Evolutionary conservation across 2,329 filamentous ascomycete genomes (phyloP), one percentile per base, ranked within the genome.

Genomic region (Microsporum audouinii): DNA sequence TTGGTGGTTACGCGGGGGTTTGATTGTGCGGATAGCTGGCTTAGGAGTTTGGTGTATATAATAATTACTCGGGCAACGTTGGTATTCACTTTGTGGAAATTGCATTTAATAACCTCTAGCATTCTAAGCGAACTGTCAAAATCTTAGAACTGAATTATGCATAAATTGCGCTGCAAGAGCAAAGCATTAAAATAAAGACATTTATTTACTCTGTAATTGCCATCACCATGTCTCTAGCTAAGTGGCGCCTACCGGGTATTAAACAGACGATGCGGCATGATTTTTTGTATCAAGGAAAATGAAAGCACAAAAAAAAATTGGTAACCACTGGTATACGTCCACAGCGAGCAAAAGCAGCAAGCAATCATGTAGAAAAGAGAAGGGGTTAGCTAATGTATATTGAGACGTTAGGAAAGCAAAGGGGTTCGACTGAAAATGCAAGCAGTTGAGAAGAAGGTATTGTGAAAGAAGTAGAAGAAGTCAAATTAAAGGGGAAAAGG

Each of bases 401-500:
- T 34, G 49, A 17, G n/a, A 55, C 31, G 33, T 36, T 14, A 34
- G 49, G 49, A 36, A 55, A 14, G 14, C 5, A 36, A 55, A n/a
- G 1, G 17, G 31, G 36, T 34, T 34, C 5, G n/a, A 7, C 17
- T 17, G 31, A 58, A 58, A 51, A 47, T 56, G 56, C 36, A 36
- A 51, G 12, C 29, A 55, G 49, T 38, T n/a, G 43, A 31, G 17
- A 12, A 38, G 53, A 12, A 29, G 36, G 5, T 57, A 39, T 17
- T 31, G 12, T 29, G 43, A 53, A 43, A 61, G 56, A 64, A 51
- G 60, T 39, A 55, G 36, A 62, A 59, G 61, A 47, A 34, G 47
- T 27, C 23, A 59, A 62, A 56, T 23, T 36, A 59, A 39, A 43
- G n/a, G 29, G 36, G n/a, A 58, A 57, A 53, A 51, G 53, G 62